phyloP scores from a whole-genome alignment of 2,329 filamentous ascomycete species.

The Davidsoniella eucalypti region DNA sequence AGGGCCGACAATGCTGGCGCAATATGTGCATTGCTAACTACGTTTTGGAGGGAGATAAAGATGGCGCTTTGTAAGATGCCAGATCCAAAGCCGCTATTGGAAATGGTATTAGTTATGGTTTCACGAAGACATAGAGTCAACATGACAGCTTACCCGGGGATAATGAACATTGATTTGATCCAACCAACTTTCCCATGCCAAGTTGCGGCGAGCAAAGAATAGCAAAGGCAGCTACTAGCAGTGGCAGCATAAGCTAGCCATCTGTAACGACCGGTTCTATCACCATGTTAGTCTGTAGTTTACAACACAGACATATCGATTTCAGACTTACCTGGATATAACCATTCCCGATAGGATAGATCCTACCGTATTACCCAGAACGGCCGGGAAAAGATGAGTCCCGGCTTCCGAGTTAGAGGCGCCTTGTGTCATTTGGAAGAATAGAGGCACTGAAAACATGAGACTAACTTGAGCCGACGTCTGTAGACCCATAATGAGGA shows the following conservation, averaged over 20 bases:
- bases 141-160: conserved; percentile 22
- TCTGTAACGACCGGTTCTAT: conserved; percentile 43
- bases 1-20: conserved; percentile 26
- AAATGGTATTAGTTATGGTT: background rate
- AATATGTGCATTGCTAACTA: conserved; percentile 22
- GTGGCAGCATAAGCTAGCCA: conserved; percentile 33
- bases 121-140: background rate
- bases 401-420: conserved; percentile 41
- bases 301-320: background rate
- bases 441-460: conserved; percentile 51
- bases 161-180: conserved; percentile 40
- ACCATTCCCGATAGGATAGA: conserved; percentile 41
- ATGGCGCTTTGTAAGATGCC: conserved; percentile 25
- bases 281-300: background rate
- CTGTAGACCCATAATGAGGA: conserved; percentile 36
- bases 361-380: conserved; percentile 49
- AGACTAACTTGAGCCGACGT: conserved; percentile 32
- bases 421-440: conserved; percentile 47
- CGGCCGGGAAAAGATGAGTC: conserved; percentile 47
- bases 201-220: conserved; percentile 33
- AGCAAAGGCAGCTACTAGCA: conserved; percentile 31
- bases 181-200: conserved; percentile 44
- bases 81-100: conserved; percentile 21
- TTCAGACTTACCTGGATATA: conserved; percentile 28
- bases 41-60: conserved; percentile 27